Base-by-base conservation (phyloP, 208 protist genomes). In the Trypanosoma vivax region DNA sequence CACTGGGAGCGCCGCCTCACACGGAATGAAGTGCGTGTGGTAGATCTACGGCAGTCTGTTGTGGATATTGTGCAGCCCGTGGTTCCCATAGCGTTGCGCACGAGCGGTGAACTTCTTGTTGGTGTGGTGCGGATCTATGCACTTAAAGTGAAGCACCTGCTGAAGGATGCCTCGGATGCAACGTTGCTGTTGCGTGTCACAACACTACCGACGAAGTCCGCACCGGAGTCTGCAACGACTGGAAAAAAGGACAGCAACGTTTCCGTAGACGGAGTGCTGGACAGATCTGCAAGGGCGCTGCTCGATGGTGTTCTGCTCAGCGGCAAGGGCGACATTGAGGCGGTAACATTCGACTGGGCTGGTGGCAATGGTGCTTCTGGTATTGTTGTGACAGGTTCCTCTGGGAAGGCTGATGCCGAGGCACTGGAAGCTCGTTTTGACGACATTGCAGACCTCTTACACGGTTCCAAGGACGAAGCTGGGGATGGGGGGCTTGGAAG, bases 101-200 rank as follows among this genome's bases (percentile, higher is more conserved):
- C 96, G 28, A 96, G 85, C 23, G 94, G 94, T 41, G 96, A 99
- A 79, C 60, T 99, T 18, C 70, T 99, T 16, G 81, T 99, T 46
- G 97, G 97, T 58, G 93, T 98, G 10, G 93, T 97, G n/a, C 88
- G 95, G 52, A 98, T 99, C 55, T 98, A 98, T 54, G 81, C 83
- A 2, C 64, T 94, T 18, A 98, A 98, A 60, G 91, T 97, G 25
- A 79, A 76, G 28, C 76, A 91, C 52, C 60, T 95, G 31, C 60
- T 94, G 50, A 90, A 88, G 65, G 85, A 95, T 47, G 82, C 89
- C 21, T 80, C 76, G 1, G 86, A 95, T 38, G 88, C 84, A 1
- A 90, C 84, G 0, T 62, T 90, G 31, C 62, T 76, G 9, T 49
- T 90, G 30, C 79, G 77, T 6, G 73, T 87, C 27, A 77, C 72